Conservation (phyloP, 139 green algal species). For the Bryopsis sp. region DNA sequence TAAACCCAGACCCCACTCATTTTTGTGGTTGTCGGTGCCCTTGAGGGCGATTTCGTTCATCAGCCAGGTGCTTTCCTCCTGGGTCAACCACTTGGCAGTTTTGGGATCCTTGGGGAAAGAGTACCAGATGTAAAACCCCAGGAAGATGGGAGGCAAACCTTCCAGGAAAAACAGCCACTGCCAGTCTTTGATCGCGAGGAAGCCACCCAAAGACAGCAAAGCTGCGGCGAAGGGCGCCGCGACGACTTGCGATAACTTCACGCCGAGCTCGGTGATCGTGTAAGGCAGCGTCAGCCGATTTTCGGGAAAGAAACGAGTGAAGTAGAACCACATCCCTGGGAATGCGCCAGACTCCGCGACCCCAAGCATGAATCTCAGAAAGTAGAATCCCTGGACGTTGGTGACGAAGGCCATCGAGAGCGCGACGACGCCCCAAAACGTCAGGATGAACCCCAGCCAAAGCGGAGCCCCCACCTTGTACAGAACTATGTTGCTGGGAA, state of each 20-base stretch:
- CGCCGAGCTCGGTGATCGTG: not conserved
- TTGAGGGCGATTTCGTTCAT: too few relatives aligned
- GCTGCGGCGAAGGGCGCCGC: slow-evolving; percentile 6
- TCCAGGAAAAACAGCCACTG: slow-evolving; percentile 18
- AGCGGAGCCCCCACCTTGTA: slow-evolving; percentile 30
- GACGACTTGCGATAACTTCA: not conserved
- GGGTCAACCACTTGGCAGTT: too few relatives aligned
- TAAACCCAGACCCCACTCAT: too few relatives aligned
- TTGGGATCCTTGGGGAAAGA: too few relatives aligned
- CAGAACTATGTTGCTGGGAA: slow-evolving; percentile 43
- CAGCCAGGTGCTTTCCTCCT: too few relatives aligned
- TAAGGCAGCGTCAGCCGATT: slow-evolving; percentile 18
- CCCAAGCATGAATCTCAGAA: slow-evolving; percentile 51
- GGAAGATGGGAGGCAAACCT: slow-evolving; percentile 4
- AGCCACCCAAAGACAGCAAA: slow-evolving; percentile 5
- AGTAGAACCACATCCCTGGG: slow-evolving; percentile 33
- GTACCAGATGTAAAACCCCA: too few relatives aligned
- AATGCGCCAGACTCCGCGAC: slow-evolving; percentile 50
- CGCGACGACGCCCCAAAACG: slow-evolving; percentile 46
- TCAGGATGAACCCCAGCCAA: slow-evolving; percentile 41
- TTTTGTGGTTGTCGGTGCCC: too few relatives aligned
- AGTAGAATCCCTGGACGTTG: slow-evolving; percentile 31
- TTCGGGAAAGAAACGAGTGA: slow-evolving; percentile 24
- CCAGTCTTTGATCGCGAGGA: slow-evolving; percentile 11
- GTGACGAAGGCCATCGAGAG: slow-evolving; percentile 29